Evolutionary conservation across 169 alveolate genomes (phyloP), one percentile per base, ranked within the genome.

Genomic region (Eimeria maxima): DNA sequence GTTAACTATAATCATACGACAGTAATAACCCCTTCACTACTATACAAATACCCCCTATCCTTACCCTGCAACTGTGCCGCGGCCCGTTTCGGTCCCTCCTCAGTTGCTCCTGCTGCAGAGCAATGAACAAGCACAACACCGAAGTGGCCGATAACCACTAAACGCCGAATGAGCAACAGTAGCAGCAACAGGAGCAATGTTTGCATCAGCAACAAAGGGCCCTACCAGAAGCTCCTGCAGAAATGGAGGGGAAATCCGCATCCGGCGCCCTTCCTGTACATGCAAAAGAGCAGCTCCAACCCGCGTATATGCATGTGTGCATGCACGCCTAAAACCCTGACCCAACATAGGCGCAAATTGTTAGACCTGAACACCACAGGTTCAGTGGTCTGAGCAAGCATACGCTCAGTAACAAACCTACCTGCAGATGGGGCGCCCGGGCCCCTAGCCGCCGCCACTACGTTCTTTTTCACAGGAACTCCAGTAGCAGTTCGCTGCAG

Each of bases 61-160:
- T 71, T 29, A 81, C 90, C 90, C 38, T 81, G 90, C 71, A 81
- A 50, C 90, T 81, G 90, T 14, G 90, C 90, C 47, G 90, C 71
- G 14, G 90, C 22, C 13, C 90, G 90, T 45, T 81, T 81, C 42
- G 90, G 90, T 24, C 50, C 14, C 16, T 50, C 90, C 67, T n/a
- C 90, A 10, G 50, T 18, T 24, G 71, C 29, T 81, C 73, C 90
- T 22, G 60, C 65, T 14, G 88, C 60, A 44, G 16, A 29, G 22
- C 6, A 33, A 78, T 10, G 88, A 14, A 71, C 63, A 53, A 53
- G 22, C 63, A 53, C 63, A 53, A 53, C 63, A 53, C 63, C 18
- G 1, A 33, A 33, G 38, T 33, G 38, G 38, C 38, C 63, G 18
- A 16, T 16, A 16, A 16, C 63, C 63, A 8, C 63, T 11, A 2